phyloP scores from a whole-genome alignment of 352 stramenopile species.

The Phytopythium sindhum region DNA sequence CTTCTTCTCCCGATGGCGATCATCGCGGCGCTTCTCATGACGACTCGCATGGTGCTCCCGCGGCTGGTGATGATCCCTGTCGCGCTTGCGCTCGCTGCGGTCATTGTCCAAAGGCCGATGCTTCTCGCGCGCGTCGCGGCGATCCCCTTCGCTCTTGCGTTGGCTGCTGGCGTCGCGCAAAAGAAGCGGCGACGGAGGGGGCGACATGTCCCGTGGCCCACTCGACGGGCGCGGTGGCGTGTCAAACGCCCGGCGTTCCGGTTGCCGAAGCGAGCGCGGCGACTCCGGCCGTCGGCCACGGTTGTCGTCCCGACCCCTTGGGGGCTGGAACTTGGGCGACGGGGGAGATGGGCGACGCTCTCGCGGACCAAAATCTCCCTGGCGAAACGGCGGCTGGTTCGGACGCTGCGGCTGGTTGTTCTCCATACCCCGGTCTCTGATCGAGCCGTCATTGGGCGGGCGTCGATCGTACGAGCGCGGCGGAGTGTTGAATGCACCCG shows the following conservation, averaged over 20 bases:
- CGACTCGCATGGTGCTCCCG: conserved; percentile 15
- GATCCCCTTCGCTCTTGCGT: neutral
- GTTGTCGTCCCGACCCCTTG: neutral
- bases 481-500: conserved; percentile 1
- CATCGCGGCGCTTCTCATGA: conserved; percentile 34
- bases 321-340: neutral
- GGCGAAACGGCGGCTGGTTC: conserved; percentile 8
- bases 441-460: neutral
- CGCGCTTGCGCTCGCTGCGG: conserved; percentile 15
- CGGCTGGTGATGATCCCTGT: conserved; percentile 23
- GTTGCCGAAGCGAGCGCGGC: neutral
- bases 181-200: conserved; percentile 3
- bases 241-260: conserved; percentile 1
- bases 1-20: conserved; percentile 27
- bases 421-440: conserved; percentile 10
- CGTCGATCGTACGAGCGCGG: conserved; percentile 9
- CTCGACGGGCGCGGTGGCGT: neutral
- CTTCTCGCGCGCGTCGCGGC: neutral
- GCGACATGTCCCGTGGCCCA: neutral
- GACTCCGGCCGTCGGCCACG: neutral
- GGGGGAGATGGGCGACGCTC: neutral
- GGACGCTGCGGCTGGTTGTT: conserved; percentile 11
- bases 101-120: neutral
- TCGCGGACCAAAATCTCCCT: neutral
- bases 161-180: neutral